Evolutionary conservation across 2,329 filamentous ascomycete species (phyloP).

Genomic region (Emergomyces orientalis): DNA sequence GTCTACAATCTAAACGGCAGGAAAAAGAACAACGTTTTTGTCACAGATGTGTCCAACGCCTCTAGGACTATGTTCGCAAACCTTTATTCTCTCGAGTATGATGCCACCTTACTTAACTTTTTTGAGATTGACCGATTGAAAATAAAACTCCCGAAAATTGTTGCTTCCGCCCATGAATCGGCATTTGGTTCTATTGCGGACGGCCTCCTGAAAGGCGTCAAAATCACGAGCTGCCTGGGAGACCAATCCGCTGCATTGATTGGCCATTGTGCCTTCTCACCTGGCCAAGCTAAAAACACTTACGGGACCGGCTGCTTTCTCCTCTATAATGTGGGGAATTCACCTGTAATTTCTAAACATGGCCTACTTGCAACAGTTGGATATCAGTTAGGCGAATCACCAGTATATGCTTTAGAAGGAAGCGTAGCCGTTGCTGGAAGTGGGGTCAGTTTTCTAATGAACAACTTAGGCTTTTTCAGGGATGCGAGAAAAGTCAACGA

Average conservation of each 20-base stretch:
- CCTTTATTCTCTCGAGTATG: constrained; percentile 68
- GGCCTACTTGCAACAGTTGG: constrained; percentile 80
- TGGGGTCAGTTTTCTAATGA: constrained; percentile 65
- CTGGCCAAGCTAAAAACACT: constrained; percentile 80
- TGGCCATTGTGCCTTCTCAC: constrained; percentile 72
- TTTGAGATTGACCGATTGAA: constrained; percentile 65
- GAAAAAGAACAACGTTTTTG: constrained; percentile 56
- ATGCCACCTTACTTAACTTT: constrained; percentile 65
- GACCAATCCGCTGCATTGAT: constrained; percentile 82
- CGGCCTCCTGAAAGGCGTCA: constrained; percentile 59
- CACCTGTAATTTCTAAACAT: constrained; percentile 75
- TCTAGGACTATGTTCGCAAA: constrained; percentile 95
- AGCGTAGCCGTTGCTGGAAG: constrained; percentile 75
- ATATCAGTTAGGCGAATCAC: constrained; percentile 68
- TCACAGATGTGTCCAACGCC: constrained; percentile 81
- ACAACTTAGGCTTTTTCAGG: constrained; percentile 55
- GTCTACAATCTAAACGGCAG: constrained; percentile 73
- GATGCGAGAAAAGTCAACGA: constrained; percentile 55
- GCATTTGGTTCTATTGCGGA: constrained; percentile 59
- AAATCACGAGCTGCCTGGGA: constrained; percentile 74
- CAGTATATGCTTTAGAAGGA: constrained; percentile 72
- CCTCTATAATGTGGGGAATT: constrained; percentile 76
- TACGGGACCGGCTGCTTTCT: constrained; percentile 87
- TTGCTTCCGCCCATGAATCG: constrained; percentile 65
- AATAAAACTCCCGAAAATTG: constrained; percentile 69